phyloP scores from a whole-genome alignment of 2,329 filamentous ascomycete genomes.

The Colletotrichum caudatum region DNA sequence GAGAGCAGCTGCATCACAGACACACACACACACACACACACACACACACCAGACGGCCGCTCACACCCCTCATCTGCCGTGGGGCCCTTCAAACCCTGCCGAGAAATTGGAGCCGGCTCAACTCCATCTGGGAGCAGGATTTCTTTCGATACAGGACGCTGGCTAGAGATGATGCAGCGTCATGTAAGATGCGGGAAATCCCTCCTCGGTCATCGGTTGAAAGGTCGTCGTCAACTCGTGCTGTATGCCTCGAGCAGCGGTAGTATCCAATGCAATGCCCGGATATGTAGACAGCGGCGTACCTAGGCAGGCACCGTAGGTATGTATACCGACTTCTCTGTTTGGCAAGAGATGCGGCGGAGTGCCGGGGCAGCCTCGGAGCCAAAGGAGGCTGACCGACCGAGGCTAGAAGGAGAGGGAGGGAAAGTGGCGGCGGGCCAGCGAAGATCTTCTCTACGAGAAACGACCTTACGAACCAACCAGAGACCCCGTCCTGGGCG shows the following conservation, averaged over 20 bases:
- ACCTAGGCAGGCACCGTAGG: background rate
- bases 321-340: background rate
- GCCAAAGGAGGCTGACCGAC: constrained; percentile 34
- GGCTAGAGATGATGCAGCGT: background rate
- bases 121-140: background rate
- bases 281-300: background rate
- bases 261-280: background rate
- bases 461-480: constrained; percentile 5
- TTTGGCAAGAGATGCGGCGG: background rate
- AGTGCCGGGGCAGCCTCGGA: constrained; percentile 20
- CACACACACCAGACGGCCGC: background rate
- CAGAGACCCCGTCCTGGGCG: constrained; percentile 5
- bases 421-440: constrained; percentile 9
- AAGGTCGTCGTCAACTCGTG: constrained; percentile 3
- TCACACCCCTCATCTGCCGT: background rate
- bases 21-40: background rate
- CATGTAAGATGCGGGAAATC: background rate
- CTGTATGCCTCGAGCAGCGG: background rate
- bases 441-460: constrained; percentile 19
- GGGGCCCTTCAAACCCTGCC: background rate
- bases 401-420: constrained; percentile 28
- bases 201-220: background rate
- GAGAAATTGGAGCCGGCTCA: background rate
- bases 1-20: background rate
- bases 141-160: background rate